Percentiles rank a stretch among this genome's conserved stretches.
These are phyloP conservation scores for Nemania sp. DNA, from an alignment of 2,329 filamentous ascomycete species.

Conservation along the genomic window DNA sequence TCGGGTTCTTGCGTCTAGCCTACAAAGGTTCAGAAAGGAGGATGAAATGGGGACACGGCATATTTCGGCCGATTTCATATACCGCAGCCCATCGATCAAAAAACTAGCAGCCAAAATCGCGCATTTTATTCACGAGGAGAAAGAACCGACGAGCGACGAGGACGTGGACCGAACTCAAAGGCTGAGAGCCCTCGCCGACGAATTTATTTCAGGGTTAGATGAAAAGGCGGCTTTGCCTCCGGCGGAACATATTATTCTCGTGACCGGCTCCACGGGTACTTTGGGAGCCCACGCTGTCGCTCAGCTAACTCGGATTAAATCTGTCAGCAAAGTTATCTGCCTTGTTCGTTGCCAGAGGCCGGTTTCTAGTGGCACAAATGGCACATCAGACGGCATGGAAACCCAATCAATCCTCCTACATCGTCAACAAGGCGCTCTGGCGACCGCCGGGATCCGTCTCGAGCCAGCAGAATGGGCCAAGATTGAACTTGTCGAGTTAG, in stretches of 20 bases:
- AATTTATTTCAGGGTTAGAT: background rate
- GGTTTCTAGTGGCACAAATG: background rate
- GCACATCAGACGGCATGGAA: background rate
- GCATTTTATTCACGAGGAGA: background rate
- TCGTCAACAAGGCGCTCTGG: constrained; percentile 11
- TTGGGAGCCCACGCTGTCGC: constrained; percentile 28
- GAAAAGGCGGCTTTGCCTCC: too few relatives aligned
- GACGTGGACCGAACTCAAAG: background rate
- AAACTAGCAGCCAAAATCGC: background rate
- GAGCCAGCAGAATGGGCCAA: constrained; percentile 13
- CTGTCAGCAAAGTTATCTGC: constrained; percentile 27
- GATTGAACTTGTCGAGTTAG: constrained; percentile 1
- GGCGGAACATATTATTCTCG: constrained; percentile 17
- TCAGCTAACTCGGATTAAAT: constrained; percentile 8
- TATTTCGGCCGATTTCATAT: constrained; percentile 26
- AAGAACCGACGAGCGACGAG: background rate
- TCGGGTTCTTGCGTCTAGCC: constrained; percentile 20
- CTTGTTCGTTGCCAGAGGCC: constrained; percentile 4
- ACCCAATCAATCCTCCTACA: background rate
- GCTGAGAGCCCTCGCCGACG: background rate
- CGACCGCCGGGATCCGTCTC: constrained; percentile 16
- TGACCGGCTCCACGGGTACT: constrained; percentile 31
- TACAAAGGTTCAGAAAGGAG: background rate
- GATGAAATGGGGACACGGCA: background rate
- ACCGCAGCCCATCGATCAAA: constrained; percentile 22